Base-by-base conservation (phyloP, 2,329 filamentous ascomycete species). In the Aspergillus quadrilineatus region DNA sequence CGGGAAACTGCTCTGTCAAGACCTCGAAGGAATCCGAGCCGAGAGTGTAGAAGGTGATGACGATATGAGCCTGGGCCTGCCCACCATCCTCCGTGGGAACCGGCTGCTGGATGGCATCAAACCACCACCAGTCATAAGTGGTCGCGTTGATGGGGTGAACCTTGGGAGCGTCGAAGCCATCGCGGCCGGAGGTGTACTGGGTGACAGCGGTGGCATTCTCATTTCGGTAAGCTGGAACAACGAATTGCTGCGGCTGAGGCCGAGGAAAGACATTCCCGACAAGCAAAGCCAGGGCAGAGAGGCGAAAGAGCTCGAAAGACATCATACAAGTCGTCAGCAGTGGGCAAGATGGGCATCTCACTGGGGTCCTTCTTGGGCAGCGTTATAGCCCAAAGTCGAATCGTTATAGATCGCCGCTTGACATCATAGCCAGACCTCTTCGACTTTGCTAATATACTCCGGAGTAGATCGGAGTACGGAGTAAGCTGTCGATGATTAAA, bases 41-140 rank as follows among this genome's bases (percentile, higher is more conserved):
- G 4, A 69, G 57, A 1, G 64, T 67, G 56, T 70, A 73, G 59
- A 76, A 72, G n/a, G 65, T 65, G 22, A 75, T 52, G 1, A 65
- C 64, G 7, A 76, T 48, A 0, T 67, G 68, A 9, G 67, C 63
- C 9, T 59, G 50, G 4, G 34, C 3, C 36, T 66, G 59, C 30
- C 8, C 15, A 8, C 60, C 63, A 0, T 60, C 54, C 1, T 70
- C 67, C 3, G n/a, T 41, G 73, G 65, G 3, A 29, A n/a, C 6
- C 10, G 42, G 30, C 34, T 41, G 17, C 29, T 48, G 36, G 43
- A 57, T 32, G 5, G 39, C 30, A 49, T 77, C 73, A 50, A 76
- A 76, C 50, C 75, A 77, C 74, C 73, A 76, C 73, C 73, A 76
- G 58, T 73, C 70, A 30, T 66, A 73, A 6, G 65, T 63, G 15